Base-by-base conservation (phyloP, 495 filamentous ascomycete genomes). In the Tuber brumale region DNA sequence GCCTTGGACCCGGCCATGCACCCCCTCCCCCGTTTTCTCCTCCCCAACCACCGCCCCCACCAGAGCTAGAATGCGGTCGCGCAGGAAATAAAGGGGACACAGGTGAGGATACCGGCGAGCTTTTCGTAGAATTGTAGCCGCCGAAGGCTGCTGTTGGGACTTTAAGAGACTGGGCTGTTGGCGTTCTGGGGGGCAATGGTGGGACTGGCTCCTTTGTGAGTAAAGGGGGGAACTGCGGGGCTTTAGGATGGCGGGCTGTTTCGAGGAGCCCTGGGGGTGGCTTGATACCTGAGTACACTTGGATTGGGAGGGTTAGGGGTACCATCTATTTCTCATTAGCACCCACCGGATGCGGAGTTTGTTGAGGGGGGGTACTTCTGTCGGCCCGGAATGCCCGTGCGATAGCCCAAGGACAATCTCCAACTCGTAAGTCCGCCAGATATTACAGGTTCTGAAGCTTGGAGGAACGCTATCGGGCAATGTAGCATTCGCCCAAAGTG, bases 231-330 rank as follows among this genome's bases (percentile, higher is more conserved):
- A 74, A 79, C 66, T 75, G 82, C 14, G 76, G 80, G 43, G 80
- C 72, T 73, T 84, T 81, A 66, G 79, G 80, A 73, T 84, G 82
- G 35, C 75, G 72, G 35, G 92, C 90, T 43, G 90, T 89, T 74
- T 92, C 88, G 73, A 97, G 83, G 19, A 97, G 90, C 46, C 90
- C 90, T 57, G 87, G 84, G 4, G 94, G 94, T 1, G 95, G 94
- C n/a, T 87, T 85, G 69, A 97, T 94, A 81, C 95, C 95, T n/a
- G 94, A 97, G 84, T 88, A 97, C 70, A 99, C 89, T 69, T 93
- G 85, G 76, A 95, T 87, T 76, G 90, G 90, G 83, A 97, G 90
- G 73, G 90, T 87, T 31, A 98, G 86, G 31, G 93, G 91, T 8
- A 97, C 88, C 75, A 92, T 71, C 81, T 83, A 71, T 69, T 16